phyloP scores from a whole-genome alignment of 192 early-diverging fungal species.

The Pilaira anomala region DNA sequence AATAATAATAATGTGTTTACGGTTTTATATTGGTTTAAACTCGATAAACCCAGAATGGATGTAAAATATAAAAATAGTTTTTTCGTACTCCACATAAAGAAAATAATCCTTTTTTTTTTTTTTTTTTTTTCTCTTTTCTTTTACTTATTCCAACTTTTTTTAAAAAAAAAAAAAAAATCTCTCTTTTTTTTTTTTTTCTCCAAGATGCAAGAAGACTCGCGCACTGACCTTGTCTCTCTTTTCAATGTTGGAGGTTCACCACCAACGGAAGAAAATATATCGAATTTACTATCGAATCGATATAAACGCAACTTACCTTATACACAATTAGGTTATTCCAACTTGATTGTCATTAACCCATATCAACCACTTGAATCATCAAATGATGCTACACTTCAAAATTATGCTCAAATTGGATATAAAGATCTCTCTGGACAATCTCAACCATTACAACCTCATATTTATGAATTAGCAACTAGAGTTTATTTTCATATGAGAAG shows the following conservation, averaged over 20 bases:
- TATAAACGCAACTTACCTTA: slow-evolving; percentile 51
- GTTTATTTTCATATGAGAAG: slow-evolving; percentile 71
- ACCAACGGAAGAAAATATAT: slow-evolving; percentile 46
- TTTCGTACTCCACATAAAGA: background rate
- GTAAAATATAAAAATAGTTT: background rate
- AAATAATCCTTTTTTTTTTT: background rate
- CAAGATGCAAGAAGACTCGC: slow-evolving; percentile 27
- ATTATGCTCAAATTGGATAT: slow-evolving; percentile 54
- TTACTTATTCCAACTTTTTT: background rate
- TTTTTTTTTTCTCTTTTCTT: background rate
- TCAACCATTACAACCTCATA: slow-evolving; percentile 50
- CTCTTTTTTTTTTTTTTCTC: background rate
- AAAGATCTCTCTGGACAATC: slow-evolving; percentile 33
- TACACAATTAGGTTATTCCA: slow-evolving; percentile 48
- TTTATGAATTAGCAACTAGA: slow-evolving; percentile 64
- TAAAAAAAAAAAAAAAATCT: background rate
- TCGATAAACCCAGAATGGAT: background rate
- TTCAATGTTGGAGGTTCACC: background rate
- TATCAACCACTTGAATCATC: slow-evolving; percentile 42
- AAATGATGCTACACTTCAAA: slow-evolving; percentile 49
- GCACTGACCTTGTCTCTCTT: slow-evolving; percentile 20
- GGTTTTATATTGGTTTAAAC: background rate
- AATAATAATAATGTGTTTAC: background rate
- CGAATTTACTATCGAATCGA: slow-evolving; percentile 37
- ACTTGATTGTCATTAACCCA: slow-evolving; percentile 53